Evolutionary conservation across 768 basidiomycete genomes (phyloP).

Genomic region (Psilocybe cyanescens): DNA sequence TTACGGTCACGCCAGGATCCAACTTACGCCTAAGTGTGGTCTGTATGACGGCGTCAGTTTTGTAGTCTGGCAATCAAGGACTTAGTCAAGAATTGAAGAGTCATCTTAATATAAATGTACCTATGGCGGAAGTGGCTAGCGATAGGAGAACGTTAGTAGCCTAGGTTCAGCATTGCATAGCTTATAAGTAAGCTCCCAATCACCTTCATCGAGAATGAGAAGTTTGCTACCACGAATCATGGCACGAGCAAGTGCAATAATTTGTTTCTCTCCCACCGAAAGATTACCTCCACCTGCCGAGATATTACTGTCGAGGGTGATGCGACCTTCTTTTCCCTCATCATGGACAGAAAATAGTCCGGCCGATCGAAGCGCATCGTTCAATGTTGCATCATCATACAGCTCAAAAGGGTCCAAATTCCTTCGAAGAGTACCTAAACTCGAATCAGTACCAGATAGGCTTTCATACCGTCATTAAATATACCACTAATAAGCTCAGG

Average conservation of each 20-base stretch:
- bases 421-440: slow-evolving; percentile 46
- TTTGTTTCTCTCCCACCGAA: slow-evolving; percentile 75
- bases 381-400: slow-evolving; percentile 49
- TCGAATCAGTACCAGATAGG: too few relatives aligned
- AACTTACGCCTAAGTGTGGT: slow-evolving; percentile 68
- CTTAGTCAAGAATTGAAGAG: background rate
- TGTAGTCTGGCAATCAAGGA: slow-evolving; percentile 41
- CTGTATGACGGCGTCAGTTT: slow-evolving; percentile 72
- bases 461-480: background rate
- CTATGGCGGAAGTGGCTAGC: slow-evolving; percentile 46
- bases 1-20: slow-evolving; percentile 56
- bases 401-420: slow-evolving; percentile 69
- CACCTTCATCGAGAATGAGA: slow-evolving; percentile 52
- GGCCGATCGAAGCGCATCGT: slow-evolving; percentile 42
- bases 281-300: slow-evolving; percentile 69
- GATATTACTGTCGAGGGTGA: slow-evolving; percentile 50
- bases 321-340: slow-evolving; percentile 49
- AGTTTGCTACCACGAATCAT: slow-evolving; percentile 59
- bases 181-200: background rate
- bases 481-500: slow-evolving; percentile 54
- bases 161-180: background rate
- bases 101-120: slow-evolving; percentile 25
- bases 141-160: background rate
- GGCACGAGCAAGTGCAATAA: slow-evolving; percentile 67
- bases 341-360: slow-evolving; percentile 40